phyloP scores from a whole-genome alignment of 2,329 filamentous ascomycete genomes.

The Aspergillus japonicus region DNA sequence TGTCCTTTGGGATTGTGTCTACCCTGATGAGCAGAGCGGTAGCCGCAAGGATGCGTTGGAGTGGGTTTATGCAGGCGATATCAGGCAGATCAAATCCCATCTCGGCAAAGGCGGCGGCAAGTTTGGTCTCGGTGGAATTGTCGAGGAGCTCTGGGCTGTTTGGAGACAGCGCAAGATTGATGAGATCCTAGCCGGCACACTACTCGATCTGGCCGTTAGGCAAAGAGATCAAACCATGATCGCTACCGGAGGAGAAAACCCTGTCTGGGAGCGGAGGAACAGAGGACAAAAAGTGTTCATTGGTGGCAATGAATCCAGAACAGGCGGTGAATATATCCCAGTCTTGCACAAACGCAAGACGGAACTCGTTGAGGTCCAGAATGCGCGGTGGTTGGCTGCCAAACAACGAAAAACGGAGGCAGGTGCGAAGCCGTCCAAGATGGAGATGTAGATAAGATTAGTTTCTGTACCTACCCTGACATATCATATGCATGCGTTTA shows the following conservation, averaged over 20 bases:
- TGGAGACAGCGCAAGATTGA: conserved; percentile 89
- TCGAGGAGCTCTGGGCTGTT: conserved; percentile 74
- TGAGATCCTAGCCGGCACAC: conserved; percentile 73
- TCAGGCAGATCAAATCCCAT: conserved; percentile 40
- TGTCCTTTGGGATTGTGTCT: conserved; percentile 94
- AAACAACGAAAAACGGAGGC: conserved; percentile 46
- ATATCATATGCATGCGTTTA: conserved; percentile 5
- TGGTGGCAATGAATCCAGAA: conserved; percentile 54
- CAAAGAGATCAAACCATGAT: conserved; percentile 39
- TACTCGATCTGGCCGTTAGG: conserved; percentile 64
- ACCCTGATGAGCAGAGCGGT: conserved; percentile 58
- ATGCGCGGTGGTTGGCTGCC: conserved; percentile 56
- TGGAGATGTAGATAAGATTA: conserved; percentile 12
- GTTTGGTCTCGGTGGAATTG: conserved; percentile 64
- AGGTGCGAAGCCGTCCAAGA: conserved; percentile 22
- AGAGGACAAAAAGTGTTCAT: conserved; percentile 57
- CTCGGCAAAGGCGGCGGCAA: conserved; percentile 56
- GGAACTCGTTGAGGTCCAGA: conserved; percentile 61
- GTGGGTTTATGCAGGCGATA: conserved; percentile 79
- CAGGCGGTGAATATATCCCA: conserved; percentile 59
- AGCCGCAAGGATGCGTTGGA: conserved; percentile 60
- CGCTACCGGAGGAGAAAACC: conserved; percentile 24
- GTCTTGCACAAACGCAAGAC: conserved; percentile 56
- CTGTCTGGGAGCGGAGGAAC: conserved; percentile 26
- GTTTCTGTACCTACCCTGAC: conserved; percentile 17